phyloP scores from a whole-genome alignment of 1,284 basidiomycete species.

The Tilletia walkeri region DNA sequence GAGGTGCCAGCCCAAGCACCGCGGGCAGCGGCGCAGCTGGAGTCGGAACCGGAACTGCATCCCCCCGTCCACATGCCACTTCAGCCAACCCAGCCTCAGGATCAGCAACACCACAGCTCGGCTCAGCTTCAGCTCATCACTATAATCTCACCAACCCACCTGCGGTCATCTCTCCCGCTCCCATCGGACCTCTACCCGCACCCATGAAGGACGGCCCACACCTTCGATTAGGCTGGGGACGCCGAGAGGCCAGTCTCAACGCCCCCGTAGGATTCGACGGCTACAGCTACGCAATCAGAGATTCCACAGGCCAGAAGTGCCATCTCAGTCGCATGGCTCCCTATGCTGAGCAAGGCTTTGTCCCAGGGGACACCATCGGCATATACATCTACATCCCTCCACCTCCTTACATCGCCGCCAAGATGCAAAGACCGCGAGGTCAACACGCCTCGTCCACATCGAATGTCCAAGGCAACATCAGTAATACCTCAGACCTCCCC shows the following conservation, averaged over 20 bases:
- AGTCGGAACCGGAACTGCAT: background rate
- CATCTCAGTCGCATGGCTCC: conserved; percentile 75
- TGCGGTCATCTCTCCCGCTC: conserved; percentile 7
- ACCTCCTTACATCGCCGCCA: conserved; percentile 18
- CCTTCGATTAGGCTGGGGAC: conserved; percentile 84
- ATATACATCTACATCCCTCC: conserved; percentile 86
- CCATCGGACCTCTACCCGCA: conserved; percentile 23
- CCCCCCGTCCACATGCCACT: conserved; percentile 4
- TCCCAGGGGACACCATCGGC: conserved; percentile 83
- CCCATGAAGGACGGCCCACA: conserved; percentile 66
- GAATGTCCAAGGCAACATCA: background rate
- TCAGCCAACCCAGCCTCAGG: conserved; percentile 2
- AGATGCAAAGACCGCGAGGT: conserved; percentile 30
- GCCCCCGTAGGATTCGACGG: conserved; percentile 90
- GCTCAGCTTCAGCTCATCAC: background rate
- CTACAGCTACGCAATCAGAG: conserved; percentile 86
- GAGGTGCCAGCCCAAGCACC: conserved; percentile 29
- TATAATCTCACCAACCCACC: background rate
- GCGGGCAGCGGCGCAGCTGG: background rate
- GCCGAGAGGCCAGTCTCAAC: conserved; percentile 86
- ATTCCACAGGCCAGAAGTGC: conserved; percentile 87
- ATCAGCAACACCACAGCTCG: background rate
- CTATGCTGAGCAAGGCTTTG: conserved; percentile 65
- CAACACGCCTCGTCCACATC: background rate
- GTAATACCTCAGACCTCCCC: background rate